Evolutionary conservation across 176 grass and related monocot species (phyloP), one percentile per base, ranked within the genome.

Genomic region (Carex pumila): DNA sequence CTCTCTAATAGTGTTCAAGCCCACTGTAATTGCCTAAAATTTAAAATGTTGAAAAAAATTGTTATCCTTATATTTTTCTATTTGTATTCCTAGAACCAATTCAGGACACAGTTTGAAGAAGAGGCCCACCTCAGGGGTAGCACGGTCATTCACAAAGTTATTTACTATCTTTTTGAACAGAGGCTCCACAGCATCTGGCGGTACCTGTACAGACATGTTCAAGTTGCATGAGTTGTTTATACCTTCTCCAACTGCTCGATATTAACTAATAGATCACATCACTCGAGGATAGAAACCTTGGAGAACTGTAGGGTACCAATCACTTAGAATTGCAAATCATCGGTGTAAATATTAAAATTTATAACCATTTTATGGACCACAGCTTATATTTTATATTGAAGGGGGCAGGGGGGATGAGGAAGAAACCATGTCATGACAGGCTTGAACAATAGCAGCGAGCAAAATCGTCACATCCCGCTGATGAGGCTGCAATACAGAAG

Each of bases 121-220:
- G 13, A 41, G 60, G 62, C 84, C 84, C 81, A 98, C 95, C 95
- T 98, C 95, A 31, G 95, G 90, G 18, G 92, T 91, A 87, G 95
- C 92, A 62, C 88, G 91, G 73, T 98, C 95, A 85, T 98, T 92
- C 64, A 98, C 95, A 88, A 98, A 98, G 57, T 94, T 91, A 95
- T 98, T 98, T 80, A 98, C 95, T 84, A 98, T 98, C 87, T 94
- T 92, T 80, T 90, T 93, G 85, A 98, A 98, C 17, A 98, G 76
- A 82, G 95, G 92, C 81, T 98, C 95, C 83, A 98, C 92, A 39
- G 88, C 95, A 95, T 98, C 92, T 36, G 95, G 95, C 36, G 95
- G 95, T 55, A 98, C 95, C 91, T 98, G 55, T 60, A 52, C 1
- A 77, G 73, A 77, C 73, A 56, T 75, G 21, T 31, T 31, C 25